Percentiles rank a stretch among this genome's conserved stretches.
phyloP scores from a whole-genome alignment of 2,329 filamentous ascomycete species.

The Sphaerulina populicola region DNA sequence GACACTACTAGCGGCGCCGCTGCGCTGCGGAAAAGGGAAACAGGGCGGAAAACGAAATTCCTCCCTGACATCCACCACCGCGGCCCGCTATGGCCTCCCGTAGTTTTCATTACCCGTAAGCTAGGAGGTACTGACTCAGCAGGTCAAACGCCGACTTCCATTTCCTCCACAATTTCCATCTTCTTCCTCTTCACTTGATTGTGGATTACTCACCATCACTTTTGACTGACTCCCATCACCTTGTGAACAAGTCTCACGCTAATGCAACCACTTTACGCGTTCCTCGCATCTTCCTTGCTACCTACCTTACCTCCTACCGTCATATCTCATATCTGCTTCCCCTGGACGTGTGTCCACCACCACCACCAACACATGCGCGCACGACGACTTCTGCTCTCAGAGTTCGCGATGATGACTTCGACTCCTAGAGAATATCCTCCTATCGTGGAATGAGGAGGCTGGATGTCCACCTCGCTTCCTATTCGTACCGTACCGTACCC shows the following conservation, averaged over 20 bases:
- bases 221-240: conserved; percentile 5
- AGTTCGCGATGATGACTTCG: conserved; percentile 1
- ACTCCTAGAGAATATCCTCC: neutral
- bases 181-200: neutral
- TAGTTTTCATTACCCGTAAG: neutral
- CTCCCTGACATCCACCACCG: neutral
- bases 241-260: conserved; percentile 1
- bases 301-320: neutral
- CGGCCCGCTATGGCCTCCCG: neutral
- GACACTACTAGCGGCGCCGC: too few species aligned
- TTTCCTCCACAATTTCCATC: conserved; percentile 2
- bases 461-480: neutral
- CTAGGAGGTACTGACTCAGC: neutral
- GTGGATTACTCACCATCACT: conserved; percentile 6
- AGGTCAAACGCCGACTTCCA: neutral
- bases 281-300: conserved; percentile 4
- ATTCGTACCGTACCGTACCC: too few species aligned
- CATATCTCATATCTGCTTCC: neutral
- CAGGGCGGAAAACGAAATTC: neutral
- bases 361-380: neutral
- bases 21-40: too few species aligned
- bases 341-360: neutral
- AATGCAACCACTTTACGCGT: conserved; percentile 12
- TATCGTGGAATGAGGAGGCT: conserved; percentile 2
- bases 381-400: conserved; percentile 11